Base-by-base conservation (phyloP, 352 stramenopile species). In the Phytopythium vexans region DNA sequence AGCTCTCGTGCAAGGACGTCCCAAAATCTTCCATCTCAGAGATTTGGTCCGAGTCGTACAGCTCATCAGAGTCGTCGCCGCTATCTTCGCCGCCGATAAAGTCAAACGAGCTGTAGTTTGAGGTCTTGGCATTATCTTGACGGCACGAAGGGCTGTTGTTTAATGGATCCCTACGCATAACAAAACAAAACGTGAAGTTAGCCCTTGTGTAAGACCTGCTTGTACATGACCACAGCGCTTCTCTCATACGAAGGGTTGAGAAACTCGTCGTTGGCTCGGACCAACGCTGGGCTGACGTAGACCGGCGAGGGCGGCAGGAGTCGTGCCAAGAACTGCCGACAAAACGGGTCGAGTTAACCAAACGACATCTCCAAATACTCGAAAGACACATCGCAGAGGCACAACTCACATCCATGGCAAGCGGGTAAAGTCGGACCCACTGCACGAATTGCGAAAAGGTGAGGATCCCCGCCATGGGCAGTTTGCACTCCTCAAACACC, bases 21-120 rank as follows among this genome's bases (percentile, higher is more conserved):
- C 70, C 75, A 43, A 77, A 81, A 41, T 86, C 70, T 12, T 89
- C 81, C 74, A 88, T 79, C 48, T 87, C 82, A 0, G 76, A 85
- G 15, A 92, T 72, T 41, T 89, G 72, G 34, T 84, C 73, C 5
- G 79, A 92, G 44, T 89, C 82, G 56, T 92, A 89, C 0, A 81
- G 48, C 8, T 83, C 80, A 50, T 90, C 80, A 14, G 80, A 91
- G 46, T 87, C 76, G 38, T 77, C 64, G 0, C 84, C 80, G 46
- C 84, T 94, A 51, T 94, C 79, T 72, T 89, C 83, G 6, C 84
- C 84, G 4, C 82, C 82, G 38, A 94, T 76, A 35, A 92, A 92
- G 46, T 92, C 84, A 39, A 92, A 94, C n/a, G 77, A 89, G 16
- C 68, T 75, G 44, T 84, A 77, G 14, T 66, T 60, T 4, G 37